phyloP scores from a whole-genome alignment of 306 rosid genomes.

The Ochetophila trinervis region DNA sequence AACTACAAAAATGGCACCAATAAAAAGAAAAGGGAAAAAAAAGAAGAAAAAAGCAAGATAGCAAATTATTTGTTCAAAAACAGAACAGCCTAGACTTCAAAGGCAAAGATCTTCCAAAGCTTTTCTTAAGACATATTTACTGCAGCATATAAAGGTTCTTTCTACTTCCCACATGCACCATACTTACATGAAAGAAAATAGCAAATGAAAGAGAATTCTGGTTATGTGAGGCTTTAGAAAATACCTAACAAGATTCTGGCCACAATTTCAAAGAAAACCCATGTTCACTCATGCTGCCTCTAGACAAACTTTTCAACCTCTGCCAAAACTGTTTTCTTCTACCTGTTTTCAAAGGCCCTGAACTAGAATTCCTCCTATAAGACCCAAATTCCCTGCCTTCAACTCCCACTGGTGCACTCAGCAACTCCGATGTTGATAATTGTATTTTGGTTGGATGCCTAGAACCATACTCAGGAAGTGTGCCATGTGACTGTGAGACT shows the following conservation, averaged over 20 bases:
- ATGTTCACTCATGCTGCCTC: slow-evolving; percentile 79
- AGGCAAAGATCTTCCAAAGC: too few relatives aligned
- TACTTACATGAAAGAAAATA: background rate
- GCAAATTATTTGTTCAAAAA: background rate
- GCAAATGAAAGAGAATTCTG: background rate
- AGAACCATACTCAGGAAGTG: slow-evolving; percentile 31
- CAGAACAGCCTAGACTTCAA: background rate
- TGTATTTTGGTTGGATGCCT: slow-evolving; percentile 35
- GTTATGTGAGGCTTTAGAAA: background rate
- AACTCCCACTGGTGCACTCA: slow-evolving; percentile 38
- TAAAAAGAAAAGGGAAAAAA: too few relatives aligned
- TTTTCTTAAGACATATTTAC: too few relatives aligned
- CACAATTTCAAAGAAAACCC: slow-evolving; percentile 52
- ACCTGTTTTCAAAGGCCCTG: slow-evolving; percentile 59
- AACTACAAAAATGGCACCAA: background rate
- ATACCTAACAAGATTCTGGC: slow-evolving; percentile 43
- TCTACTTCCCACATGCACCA: background rate
- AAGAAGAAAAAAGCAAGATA: background rate
- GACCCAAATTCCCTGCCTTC: slow-evolving; percentile 55
- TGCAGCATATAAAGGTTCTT: too few relatives aligned
- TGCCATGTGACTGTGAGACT: slow-evolving; percentile 15
- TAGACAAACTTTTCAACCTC: slow-evolving; percentile 55
- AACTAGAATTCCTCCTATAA: slow-evolving; percentile 61
- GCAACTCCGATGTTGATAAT: slow-evolving; percentile 51
- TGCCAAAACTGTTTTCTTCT: slow-evolving; percentile 64